A percentile compares a stretch with the other conserved stretches of the same genome.
Evolutionary conservation across 805 yeast species (phyloP).

Genomic region (Pichia phayaonensis): DNA sequence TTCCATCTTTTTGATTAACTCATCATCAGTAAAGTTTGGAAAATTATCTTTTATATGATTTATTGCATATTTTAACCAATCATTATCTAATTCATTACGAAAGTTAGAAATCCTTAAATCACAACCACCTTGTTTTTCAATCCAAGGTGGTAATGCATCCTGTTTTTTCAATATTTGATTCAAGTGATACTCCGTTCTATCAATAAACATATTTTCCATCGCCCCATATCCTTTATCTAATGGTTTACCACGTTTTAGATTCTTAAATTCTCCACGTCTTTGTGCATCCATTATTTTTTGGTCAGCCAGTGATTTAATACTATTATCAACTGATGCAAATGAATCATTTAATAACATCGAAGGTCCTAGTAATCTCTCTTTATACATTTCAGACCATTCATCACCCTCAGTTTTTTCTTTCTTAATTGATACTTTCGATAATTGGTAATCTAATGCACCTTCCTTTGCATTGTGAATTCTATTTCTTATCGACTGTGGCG

Average conservation of each 20-base stretch:
- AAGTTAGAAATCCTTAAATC: slow-evolving; percentile 40
- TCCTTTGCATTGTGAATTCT: slow-evolving; percentile 59
- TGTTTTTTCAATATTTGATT: slow-evolving; percentile 71
- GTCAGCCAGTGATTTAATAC: slow-evolving; percentile 64
- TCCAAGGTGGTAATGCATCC: slow-evolving; percentile 85
- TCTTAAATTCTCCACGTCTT: slow-evolving; percentile 59
- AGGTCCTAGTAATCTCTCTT: slow-evolving; percentile 57
- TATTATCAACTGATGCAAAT: slow-evolving; percentile 38
- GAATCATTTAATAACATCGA: slow-evolving; percentile 37
- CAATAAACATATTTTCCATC: slow-evolving; percentile 47
- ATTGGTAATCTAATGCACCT: slow-evolving; percentile 52
- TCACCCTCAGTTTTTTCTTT: slow-evolving; percentile 29
- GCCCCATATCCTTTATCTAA: slow-evolving; percentile 32
- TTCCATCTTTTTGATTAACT: slow-evolving; percentile 12
- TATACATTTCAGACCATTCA: slow-evolving; percentile 52
- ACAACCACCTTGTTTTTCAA: slow-evolving; percentile 63
- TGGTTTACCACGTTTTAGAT: slow-evolving; percentile 58
- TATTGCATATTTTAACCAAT: slow-evolving; percentile 33
- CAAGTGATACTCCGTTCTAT: slow-evolving; percentile 67
- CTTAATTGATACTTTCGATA: slow-evolving; percentile 33
- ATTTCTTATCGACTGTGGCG: slow-evolving; percentile 18
- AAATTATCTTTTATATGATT: slow-evolving; percentile 22
- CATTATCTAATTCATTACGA: slow-evolving; percentile 35
- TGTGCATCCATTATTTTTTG: slow-evolving; percentile 69
- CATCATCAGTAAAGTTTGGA: slow-evolving; percentile 15